Conservation (phyloP, 148 eudicot genomes). For the Talinum fruticosum region DNA sequence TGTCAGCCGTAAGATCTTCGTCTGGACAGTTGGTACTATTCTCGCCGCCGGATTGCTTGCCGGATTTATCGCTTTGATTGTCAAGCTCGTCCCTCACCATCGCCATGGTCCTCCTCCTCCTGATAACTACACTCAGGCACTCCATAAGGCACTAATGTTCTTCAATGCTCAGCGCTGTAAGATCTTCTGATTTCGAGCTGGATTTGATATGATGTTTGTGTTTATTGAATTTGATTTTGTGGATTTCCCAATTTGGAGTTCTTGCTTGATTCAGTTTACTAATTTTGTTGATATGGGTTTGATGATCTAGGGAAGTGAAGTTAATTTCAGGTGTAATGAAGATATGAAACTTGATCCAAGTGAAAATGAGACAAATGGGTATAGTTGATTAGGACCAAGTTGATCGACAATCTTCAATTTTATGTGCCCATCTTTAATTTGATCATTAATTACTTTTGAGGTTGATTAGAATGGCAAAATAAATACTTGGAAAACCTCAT, state of each 20-base stretch:
- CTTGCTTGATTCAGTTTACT: no score
- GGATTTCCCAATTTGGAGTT: background rate
- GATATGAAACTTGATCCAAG: no score
- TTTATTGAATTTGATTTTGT: background rate
- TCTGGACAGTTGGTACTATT: slow-evolving; percentile 71
- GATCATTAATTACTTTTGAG: no score
- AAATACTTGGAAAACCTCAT: no score
- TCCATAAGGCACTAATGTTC: slow-evolving; percentile 85
- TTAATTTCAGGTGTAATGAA: no score
- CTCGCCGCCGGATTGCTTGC: slow-evolving; percentile 51
- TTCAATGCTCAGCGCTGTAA: slow-evolving; percentile 90
- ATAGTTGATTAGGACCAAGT: no score
- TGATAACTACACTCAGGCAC: slow-evolving; percentile 80
- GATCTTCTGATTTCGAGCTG: background rate
- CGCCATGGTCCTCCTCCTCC: slow-evolving; percentile 54
- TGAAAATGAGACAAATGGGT: no score
- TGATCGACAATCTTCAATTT: no score
- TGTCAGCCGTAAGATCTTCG: slow-evolving; percentile 70
- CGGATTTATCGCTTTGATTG: slow-evolving; percentile 63
- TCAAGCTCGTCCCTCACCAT: slow-evolving; percentile 62
- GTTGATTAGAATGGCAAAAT: no score
- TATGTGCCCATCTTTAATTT: no score
- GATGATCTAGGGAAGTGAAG: background rate
- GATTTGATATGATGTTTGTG: background rate
- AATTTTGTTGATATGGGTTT: background rate